Base-by-base conservation (phyloP, 208 protist species). In the Leishmania arabica region DNA sequence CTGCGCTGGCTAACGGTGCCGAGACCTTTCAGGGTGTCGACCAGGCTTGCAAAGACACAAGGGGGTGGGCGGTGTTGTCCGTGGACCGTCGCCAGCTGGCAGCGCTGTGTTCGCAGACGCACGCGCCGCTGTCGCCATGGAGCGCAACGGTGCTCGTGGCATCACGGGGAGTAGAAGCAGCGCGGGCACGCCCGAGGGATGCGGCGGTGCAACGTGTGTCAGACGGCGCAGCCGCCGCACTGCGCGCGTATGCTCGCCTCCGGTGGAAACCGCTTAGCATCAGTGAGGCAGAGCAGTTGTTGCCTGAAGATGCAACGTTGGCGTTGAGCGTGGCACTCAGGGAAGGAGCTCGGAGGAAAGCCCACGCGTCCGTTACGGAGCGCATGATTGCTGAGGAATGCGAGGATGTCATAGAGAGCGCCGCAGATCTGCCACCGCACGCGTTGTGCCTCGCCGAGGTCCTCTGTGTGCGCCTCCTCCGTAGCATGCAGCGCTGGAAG, bases 361-460 rank as follows among this genome's bases (percentile, higher is more conserved):
- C 71, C 37, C 51, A 7, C 42, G 13, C 31, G 71, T 31, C n/a
- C 31, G 15, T 42, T 56, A 51, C 37, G 13, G 54, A 49, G n/a
- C 8, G 21, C 1, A 37, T 21, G 8, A 17, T 42, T 40, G 69
- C 54, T 45, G 68, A 77, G 47, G 81, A 80, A 66, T 37, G 73
- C 13, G 81, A 27, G 37, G 81, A 75, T 37, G 3, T 80, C 6
- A 6, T 77, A 40, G 58, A 84, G 53, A 65, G 69, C 15, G 75
- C 81, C 11, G 37, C 56, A n/a, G 60, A 75, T 31, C 54, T 83
- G 27, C 80, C 80, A 2, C 42, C 27, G 65, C 74, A 78, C 42
- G 80, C 65, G 11, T 42, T 60, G 24, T 80, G 66, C 47, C 76
- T 84, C 34, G 70, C 75, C 42, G 81, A 84, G 69, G 81, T 62